Percentiles rank a stretch among this genome's conserved stretches.
phyloP scores from a whole-genome alignment of 164 flowering plant genomes.

The Piper longum region DNA sequence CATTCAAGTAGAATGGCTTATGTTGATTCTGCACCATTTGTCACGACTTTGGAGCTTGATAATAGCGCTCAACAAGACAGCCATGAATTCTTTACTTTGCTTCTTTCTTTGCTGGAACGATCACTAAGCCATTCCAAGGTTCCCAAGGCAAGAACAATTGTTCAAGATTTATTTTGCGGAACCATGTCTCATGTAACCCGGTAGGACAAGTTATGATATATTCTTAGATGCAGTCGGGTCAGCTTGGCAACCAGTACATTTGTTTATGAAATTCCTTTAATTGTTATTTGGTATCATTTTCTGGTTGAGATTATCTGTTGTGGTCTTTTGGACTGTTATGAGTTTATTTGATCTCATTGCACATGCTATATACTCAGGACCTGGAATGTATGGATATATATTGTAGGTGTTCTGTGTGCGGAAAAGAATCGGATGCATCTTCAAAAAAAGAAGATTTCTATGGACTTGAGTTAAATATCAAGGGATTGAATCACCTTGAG shows the following conservation, averaged over 20 bases:
- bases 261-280: not conserved
- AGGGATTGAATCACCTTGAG: constrained; percentile 68
- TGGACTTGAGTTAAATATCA: constrained; percentile 82
- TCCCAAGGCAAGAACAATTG: constrained; percentile 57
- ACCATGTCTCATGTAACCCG: constrained; percentile 82
- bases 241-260: not conserved
- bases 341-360: not conserved
- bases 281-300: not conserved
- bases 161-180: constrained; percentile 96
- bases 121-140: constrained; percentile 53
- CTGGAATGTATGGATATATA: not conserved
- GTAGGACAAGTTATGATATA: constrained; percentile 25
- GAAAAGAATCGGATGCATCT: constrained; percentile 87
- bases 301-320: not conserved
- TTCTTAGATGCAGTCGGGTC: not conserved
- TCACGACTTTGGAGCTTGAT: constrained; percentile 78
- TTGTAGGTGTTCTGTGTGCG: constrained; percentile 79
- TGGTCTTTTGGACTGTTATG: not conserved
- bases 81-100: constrained; percentile 88
- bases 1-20: constrained; percentile 65
- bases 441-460: constrained; percentile 87
- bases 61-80: constrained; percentile 96
- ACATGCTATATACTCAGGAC: not conserved
- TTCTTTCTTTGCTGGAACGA: constrained; percentile 79
- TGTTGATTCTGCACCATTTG: constrained; percentile 88